Base-by-base conservation (phyloP, 1,139 yeast genomes). In the Pichia sp. region DNA sequence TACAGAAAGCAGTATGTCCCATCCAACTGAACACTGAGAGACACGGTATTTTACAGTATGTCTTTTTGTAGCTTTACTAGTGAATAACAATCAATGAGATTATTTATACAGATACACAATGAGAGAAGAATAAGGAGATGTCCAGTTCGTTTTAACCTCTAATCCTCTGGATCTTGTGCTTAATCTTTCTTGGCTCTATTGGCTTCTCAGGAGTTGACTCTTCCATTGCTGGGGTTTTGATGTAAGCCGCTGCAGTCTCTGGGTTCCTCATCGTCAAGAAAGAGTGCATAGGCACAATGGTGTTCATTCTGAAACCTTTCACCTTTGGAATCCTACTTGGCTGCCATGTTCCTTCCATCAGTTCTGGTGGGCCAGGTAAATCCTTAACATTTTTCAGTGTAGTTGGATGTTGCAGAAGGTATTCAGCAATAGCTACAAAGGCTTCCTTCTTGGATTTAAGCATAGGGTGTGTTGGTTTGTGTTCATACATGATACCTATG, bases 251-350 rank as follows among this genome's bases (percentile, higher is more conserved):
- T 47, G 82, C 86, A 2, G 87, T 78, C 70, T 79, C 77, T 37
- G 96, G 96, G 50, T 85, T 91, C 29, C 84, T 88, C 64, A 85
- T 70, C 30, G 88, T 70, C 32, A 81, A 77, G 22, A 79, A 74
- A 34, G 94, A 81, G 52, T 82, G 86, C 22, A 86, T 67, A 13
- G 98, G 98, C 18, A 87, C 86, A 34, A 88, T 77, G 6, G 78
- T 73, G 59, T 84, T 86, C 83, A 88, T 81, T 49, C 70, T 74
- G 67, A 84, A 82, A 12, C 96, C 96, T 51, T 75, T 74, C 15
- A 93, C 96, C 42, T 62, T 65, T 15, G 95, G 94, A 41, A 87
- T 66, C 48, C 73, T 75, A 48, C 71, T 70, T 20, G 85, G 74
- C 43, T 66, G 68, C 47, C 74, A 72, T 9, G 63, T 67, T 11